These are phyloP conservation scores for Dendrocalamus latiflorus DNA, from an alignment of 202 grass and related monocot genomes.

Conservation along the genomic window DNA sequence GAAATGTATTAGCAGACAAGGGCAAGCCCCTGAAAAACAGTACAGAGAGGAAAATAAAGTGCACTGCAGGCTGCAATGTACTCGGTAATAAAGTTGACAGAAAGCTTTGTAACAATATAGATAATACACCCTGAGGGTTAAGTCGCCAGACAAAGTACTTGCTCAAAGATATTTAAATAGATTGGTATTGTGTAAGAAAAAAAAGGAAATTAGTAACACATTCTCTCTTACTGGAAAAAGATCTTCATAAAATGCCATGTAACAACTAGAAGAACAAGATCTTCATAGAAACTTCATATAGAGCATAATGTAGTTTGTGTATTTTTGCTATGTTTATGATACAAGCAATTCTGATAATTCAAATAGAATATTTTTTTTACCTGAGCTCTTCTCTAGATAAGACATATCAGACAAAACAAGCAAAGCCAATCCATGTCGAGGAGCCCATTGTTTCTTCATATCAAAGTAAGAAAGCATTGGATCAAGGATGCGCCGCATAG, in stretches of 20 bases:
- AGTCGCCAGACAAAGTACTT: neutral
- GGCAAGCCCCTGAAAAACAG: neutral
- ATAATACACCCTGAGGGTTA: neutral
- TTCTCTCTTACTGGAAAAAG: neutral
- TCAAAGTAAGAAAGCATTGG: constrained; percentile 85
- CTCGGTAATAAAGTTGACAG: neutral
- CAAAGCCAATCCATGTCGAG: constrained; percentile 66
- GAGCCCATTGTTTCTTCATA: constrained; percentile 70
- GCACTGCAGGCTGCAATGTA: neutral
- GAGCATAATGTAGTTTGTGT: neutral
- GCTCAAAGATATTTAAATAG: neutral
- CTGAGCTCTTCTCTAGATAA: constrained; percentile 66
- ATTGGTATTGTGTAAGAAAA: neutral
- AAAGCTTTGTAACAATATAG: constrained; percentile 10
- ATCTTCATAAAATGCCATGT: neutral
- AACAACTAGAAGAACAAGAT: neutral
- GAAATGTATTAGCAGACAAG: constrained; percentile 22
- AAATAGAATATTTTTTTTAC: constrained; percentile 25
- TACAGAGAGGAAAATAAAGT: neutral
- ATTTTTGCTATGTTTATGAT: neutral
- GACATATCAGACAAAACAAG: constrained; percentile 88
- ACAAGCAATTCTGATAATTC: neutral
- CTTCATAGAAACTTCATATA: neutral
- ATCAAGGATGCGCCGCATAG: constrained; percentile 71
- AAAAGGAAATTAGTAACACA: neutral